Base-by-base conservation (phyloP, 495 filamentous ascomycete species). In the Neurospora tetraspora region DNA sequence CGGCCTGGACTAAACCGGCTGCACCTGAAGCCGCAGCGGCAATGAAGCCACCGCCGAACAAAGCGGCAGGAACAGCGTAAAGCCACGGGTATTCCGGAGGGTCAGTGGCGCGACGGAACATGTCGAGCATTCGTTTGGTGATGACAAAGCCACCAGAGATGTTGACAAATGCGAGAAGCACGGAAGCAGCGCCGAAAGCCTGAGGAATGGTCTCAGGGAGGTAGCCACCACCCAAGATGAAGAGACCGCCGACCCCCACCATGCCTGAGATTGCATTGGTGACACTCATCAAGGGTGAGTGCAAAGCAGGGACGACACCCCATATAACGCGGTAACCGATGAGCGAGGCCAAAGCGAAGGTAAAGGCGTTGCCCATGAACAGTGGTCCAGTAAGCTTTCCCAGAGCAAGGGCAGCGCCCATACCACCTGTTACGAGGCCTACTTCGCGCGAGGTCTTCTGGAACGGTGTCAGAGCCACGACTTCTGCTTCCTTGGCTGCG, bases 51-150 rank as follows among this genome's bases (percentile, higher is more conserved):
- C 91, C 92, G 10, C 89, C 90, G 75, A 95, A 95, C 5, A 94
- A 73, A 8, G 90, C 78, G 36, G 86, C 92, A 0, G 92, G 92
- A 70, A 95, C 83, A 2, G 88, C 91, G 79, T 93, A 95, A 1
- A 95, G 83, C 91, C 91, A 95, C 0, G 91, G 91, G 70, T 93
- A 95, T 77, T 95, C 92, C 2, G 91, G 88, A 59, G 91, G 92
- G 78, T 95, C 92, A 23, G 91, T 93, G 4, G 90, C 87, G 4
- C 90, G 88, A 73, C 91, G 91, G 79, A 95, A 95, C 92, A 95
- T 95, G 77, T 95, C 92, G n/a, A 95, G 85, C 92, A 95, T 95
- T 75, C 92, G 89, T 81, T 94, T 94, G 4, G 92, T 93, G 69
- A 95, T 91, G 18, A 93, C 91, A 76, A 95, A 95, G 2, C 92